phyloP scores from a whole-genome alignment of 441 rosid genomes.

The Populus hybrid region DNA sequence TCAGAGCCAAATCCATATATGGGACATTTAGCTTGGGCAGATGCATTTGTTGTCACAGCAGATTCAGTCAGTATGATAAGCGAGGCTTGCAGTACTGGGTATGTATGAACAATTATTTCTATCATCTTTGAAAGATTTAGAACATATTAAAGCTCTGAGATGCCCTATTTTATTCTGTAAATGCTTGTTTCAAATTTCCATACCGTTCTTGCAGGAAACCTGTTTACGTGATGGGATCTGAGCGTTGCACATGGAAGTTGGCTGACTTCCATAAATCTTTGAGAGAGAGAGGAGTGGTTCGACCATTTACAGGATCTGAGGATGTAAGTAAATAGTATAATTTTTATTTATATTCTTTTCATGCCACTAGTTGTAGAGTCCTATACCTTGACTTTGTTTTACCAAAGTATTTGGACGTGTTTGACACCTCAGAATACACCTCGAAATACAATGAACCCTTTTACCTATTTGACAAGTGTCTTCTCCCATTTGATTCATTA shows the following conservation, averaged over 20 bases:
- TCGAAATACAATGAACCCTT: background rate
- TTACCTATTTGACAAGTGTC: background rate
- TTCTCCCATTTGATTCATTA: background rate
- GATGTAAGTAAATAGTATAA: conserved; percentile 55
- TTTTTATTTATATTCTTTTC: background rate
- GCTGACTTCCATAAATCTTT: conserved; percentile 74
- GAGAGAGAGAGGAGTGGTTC: conserved; percentile 73
- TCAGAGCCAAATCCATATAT: conserved; percentile 79
- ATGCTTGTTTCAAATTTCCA: background rate
- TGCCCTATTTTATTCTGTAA: background rate
- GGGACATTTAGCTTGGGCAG: conserved; percentile 98
- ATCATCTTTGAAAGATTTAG: background rate
- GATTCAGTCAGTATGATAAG: conserved; percentile 95
- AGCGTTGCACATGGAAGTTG: conserved; percentile 88
- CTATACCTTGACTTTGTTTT: too few species aligned
- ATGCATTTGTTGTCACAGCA: conserved; percentile 89
- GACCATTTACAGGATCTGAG: conserved; percentile 72
- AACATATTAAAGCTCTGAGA: background rate
- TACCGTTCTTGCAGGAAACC: conserved; percentile 64
- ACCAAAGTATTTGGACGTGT: too few species aligned
- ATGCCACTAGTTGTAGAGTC: background rate
- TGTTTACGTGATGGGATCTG: conserved; percentile 72
- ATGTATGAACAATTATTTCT: conserved; percentile 25
- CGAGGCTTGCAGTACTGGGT: conserved; percentile 97
- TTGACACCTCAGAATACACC: background rate